These are phyloP conservation scores for Leishmania tarentolae DNA, from an alignment of 208 protist genomes.

Conservation along the genomic window DNA sequence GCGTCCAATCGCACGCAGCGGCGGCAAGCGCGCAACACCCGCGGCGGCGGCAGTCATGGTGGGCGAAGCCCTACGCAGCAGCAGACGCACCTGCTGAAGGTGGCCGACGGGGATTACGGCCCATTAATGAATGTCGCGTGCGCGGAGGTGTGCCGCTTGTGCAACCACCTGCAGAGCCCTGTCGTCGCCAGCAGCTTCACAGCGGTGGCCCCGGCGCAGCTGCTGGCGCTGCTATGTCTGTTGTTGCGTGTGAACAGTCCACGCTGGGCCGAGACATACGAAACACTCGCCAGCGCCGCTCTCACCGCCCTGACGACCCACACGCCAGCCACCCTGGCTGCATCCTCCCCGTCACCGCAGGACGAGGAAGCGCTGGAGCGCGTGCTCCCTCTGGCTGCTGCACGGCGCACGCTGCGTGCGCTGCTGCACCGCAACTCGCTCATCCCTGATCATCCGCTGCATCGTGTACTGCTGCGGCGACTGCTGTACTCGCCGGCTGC, in stretches of 20 bases:
- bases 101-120: slow-evolving; percentile 57
- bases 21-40: slow-evolving; percentile 11
- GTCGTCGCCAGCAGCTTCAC: neutral
- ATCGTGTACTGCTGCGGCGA: slow-evolving; percentile 48
- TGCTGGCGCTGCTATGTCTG: slow-evolving; percentile 20
- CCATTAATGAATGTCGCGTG: slow-evolving; percentile 42
- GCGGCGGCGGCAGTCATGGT: neutral
- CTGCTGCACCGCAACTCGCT: slow-evolving; percentile 57
- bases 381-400: slow-evolving; percentile 11
- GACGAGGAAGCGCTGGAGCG: slow-evolving; percentile 6
- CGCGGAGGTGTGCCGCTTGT: slow-evolving; percentile 24
- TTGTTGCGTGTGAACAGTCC: slow-evolving; percentile 48
- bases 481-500: slow-evolving; percentile 48
- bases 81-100: slow-evolving; percentile 4
- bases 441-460: slow-evolving; percentile 67
- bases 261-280: slow-evolving; percentile 62
- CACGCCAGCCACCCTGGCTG: neutral
- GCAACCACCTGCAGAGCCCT: neutral
- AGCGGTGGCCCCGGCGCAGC: neutral
- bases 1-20: slow-evolving; percentile 17
- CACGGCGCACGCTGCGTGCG: slow-evolving; percentile 33
- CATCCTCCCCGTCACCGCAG: neutral
- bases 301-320: slow-evolving; percentile 20
- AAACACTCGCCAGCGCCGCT: slow-evolving; percentile 35
- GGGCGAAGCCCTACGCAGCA: neutral